phyloP scores from a whole-genome alignment of 1,284 basidiomycete genomes.

The Cutaneotrichosporon sp. region DNA sequence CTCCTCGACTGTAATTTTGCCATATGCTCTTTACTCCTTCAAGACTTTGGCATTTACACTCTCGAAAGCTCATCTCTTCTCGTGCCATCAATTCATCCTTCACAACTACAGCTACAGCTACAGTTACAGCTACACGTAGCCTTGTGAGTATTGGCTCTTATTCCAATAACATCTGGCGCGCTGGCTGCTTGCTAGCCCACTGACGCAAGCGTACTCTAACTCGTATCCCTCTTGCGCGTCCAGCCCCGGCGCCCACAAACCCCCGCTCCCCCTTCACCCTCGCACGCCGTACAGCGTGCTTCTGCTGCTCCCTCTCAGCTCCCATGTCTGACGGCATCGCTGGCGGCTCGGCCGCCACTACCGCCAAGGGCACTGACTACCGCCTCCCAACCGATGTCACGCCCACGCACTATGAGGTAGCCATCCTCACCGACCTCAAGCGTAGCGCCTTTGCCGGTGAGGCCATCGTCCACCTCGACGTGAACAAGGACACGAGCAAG shows the following conservation, averaged over 20 bases:
- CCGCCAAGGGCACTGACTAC: slow-evolving; percentile 50
- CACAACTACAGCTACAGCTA: not conserved
- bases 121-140: not conserved
- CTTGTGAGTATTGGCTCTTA: not conserved
- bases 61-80: not conserved
- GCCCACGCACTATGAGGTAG: slow-evolving; percentile 68
- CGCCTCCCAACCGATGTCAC: slow-evolving; percentile 67
- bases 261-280: not conserved
- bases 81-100: not conserved
- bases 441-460: slow-evolving; percentile 69
- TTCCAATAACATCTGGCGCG: not conserved
- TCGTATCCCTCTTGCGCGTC: not conserved
- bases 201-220: not conserved
- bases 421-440: slow-evolving; percentile 76
- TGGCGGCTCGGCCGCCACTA: slow-evolving; percentile 24
- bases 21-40: slow-evolving; percentile 7
- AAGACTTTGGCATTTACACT: slow-evolving; percentile 5
- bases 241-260: not conserved
- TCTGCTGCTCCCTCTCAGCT: slow-evolving; percentile 15
- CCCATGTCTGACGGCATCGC: slow-evolving; percentile 18
- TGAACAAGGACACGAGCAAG: slow-evolving; percentile 59
- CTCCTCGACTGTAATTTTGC: too few species aligned
- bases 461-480: slow-evolving; percentile 70
- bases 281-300: slow-evolving; percentile 12
- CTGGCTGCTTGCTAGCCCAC: too few species aligned